Evolutionary conservation across 176 grass and related monocot species (phyloP).

Genomic region (Zea mays): DNA sequence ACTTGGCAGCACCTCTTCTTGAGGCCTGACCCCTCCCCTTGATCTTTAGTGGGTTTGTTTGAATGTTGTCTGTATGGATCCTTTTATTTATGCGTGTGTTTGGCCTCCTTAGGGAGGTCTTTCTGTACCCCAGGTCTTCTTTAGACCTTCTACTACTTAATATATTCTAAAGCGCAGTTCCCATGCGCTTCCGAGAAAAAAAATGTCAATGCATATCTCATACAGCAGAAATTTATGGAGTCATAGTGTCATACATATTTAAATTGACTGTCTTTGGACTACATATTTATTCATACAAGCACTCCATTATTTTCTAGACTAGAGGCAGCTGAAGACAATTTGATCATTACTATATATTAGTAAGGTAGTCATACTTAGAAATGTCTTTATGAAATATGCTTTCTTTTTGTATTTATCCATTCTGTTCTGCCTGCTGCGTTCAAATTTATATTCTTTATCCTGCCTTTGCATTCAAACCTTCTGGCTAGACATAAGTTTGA

Average conservation of each 20-base stretch:
- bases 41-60: no score
- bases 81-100: no score
- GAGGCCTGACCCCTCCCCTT: no score
- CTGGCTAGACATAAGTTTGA: neutral
- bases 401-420: slow-evolving; percentile 1
- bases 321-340: neutral
- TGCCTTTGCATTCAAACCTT: neutral
- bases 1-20: no score
- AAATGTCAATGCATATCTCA: neutral
- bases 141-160: no score
- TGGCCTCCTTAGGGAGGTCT: no score
- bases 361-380: neutral
- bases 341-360: neutral
- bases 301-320: neutral
- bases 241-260: neutral
- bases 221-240: neutral
- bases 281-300: neutral
- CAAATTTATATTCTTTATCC: neutral
- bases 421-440: neutral
- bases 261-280: neutral
- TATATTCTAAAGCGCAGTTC: no score
- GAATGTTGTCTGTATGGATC: no score
- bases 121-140: no score
- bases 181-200: no score
- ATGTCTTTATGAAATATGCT: slow-evolving; percentile 5